Conservation (phyloP, 331 rosid species). For the Phaseolus coccineus region DNA sequence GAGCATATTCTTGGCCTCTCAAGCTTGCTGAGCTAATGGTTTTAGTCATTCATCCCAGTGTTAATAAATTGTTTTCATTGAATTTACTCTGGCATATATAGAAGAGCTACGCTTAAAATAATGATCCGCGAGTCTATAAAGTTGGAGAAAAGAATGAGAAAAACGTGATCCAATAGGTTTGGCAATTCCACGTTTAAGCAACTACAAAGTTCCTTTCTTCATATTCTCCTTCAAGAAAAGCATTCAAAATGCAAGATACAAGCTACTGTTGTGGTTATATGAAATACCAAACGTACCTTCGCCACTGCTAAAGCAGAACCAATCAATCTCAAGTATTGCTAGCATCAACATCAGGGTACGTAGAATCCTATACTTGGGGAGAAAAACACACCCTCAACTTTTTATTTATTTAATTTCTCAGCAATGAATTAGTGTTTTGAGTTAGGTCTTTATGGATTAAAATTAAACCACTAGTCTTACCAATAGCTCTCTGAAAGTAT, state of each 20-base stretch:
- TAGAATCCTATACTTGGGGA: too few species aligned
- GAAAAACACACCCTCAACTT: background rate
- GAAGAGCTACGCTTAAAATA: background rate
- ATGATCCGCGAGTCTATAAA: background rate
- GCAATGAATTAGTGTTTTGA: background rate
- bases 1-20: conserved; percentile 44
- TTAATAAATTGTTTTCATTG: background rate
- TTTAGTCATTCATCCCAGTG: conserved; percentile 28
- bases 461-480: background rate
- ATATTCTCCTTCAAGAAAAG: conserved; percentile 61
- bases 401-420: too few species aligned
- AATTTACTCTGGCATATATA: background rate
- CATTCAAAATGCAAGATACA: conserved; percentile 40
- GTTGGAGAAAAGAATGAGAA: conserved; percentile 25
- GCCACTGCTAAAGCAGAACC: background rate
- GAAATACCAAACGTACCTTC: background rate
- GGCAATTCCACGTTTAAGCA: conserved; percentile 36
- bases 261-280: background rate
- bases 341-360: background rate
- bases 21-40: conserved; percentile 19
- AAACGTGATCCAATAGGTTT: conserved; percentile 16
- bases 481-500: background rate
- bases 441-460: background rate
- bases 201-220: conserved; percentile 49
- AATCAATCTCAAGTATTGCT: background rate